These are phyloP conservation scores for Macrotyloma uniflorum DNA, from an alignment of 306 rosid species.

Conservation along the genomic window DNA sequence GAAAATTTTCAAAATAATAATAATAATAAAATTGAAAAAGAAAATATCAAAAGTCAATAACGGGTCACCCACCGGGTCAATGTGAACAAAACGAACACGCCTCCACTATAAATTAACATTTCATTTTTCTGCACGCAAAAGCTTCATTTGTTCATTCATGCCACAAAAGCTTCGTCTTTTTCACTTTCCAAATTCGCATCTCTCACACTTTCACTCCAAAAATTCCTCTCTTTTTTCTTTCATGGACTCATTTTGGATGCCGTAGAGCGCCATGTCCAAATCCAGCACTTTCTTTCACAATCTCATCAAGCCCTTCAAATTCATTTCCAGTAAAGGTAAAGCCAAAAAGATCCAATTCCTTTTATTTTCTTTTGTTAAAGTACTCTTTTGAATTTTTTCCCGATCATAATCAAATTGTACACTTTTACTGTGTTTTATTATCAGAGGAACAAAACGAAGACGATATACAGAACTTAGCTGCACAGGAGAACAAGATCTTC, in stretches of 20 bases:
- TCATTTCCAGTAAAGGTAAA: slow-evolving; percentile 48
- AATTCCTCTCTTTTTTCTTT: neutral
- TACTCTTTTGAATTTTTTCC: neutral
- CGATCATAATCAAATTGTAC: neutral
- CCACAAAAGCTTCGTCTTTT: neutral
- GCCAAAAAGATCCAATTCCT: slow-evolving; percentile 20
- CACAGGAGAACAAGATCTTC: slow-evolving; percentile 67
- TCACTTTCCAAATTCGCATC: neutral
- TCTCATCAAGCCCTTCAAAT: slow-evolving; percentile 50
- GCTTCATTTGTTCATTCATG: neutral
- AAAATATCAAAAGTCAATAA: neutral
- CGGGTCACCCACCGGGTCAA: neutral
- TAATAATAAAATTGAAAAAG: neutral
- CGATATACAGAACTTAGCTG: slow-evolving; percentile 65
- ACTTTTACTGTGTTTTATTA: slow-evolving; percentile 10
- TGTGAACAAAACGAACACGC: neutral
- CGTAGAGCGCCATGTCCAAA: slow-evolving; percentile 53
- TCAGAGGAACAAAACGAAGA: slow-evolving; percentile 52
- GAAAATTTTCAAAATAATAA: neutral
- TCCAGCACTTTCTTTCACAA: slow-evolving; percentile 52
- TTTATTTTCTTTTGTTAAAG: neutral
- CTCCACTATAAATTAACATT: neutral
- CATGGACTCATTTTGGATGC: slow-evolving; percentile 44
- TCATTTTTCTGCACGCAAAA: neutral
- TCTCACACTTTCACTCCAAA: neutral